These are phyloP conservation scores for Mrakia blollopis DNA, from an alignment of 768 basidiomycete genomes.

Conservation along the genomic window DNA sequence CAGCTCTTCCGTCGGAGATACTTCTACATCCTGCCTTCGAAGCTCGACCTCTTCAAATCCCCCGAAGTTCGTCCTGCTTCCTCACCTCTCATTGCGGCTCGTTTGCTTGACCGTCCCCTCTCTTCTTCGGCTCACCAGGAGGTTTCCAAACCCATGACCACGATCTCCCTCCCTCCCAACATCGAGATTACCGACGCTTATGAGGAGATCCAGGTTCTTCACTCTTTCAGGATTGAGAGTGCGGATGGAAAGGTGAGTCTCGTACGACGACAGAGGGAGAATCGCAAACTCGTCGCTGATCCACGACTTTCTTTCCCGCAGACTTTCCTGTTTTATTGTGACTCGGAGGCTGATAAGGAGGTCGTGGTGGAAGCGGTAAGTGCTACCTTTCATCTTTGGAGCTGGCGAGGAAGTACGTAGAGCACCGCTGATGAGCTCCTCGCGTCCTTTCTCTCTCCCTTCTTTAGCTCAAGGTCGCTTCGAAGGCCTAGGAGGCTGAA, in stretches of 20 bases:
- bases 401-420: background rate
- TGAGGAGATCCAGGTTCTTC: slow-evolving; percentile 30
- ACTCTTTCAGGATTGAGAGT: slow-evolving; percentile 27
- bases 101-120: background rate
- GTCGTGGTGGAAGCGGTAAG: slow-evolving; percentile 23
- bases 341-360: slow-evolving; percentile 31
- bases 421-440: background rate
- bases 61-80: background rate
- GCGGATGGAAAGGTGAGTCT: background rate
- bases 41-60: slow-evolving; percentile 13
- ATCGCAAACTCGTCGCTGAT: background rate
- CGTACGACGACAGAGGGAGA: too few relatives aligned
- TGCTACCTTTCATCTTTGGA: background rate
- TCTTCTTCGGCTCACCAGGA: background rate
- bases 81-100: background rate
- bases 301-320: background rate
- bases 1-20: slow-evolving; percentile 26
- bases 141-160: slow-evolving; percentile 4
- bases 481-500: background rate
- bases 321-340: slow-evolving; percentile 22
- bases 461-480: background rate
- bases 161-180: background rate
- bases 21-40: slow-evolving; percentile 22
- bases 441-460: background rate
- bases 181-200: slow-evolving; percentile 17